phyloP scores from a whole-genome alignment of 495 filamentous ascomycete species.

The Cairneyella variabilis region DNA sequence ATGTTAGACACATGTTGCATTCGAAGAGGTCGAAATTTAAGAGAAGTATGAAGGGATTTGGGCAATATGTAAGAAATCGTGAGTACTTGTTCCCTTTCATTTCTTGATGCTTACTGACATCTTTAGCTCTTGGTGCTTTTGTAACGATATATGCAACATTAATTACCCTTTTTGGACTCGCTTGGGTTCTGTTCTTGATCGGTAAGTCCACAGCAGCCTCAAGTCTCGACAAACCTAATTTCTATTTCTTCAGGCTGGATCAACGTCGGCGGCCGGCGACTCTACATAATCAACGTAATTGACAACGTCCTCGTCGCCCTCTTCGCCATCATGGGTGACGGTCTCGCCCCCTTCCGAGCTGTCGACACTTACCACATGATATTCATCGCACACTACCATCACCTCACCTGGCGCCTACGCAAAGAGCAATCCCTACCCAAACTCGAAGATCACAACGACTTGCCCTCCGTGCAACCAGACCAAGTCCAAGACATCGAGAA shows the following conservation, averaged over 20 bases:
- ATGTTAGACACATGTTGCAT: constrained; percentile 79
- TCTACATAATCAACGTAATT: constrained; percentile 69
- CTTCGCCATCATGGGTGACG: constrained; percentile 74
- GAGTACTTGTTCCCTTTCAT: constrained; percentile 21
- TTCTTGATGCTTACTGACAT: constrained; percentile 17
- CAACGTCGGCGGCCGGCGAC: constrained; percentile 66
- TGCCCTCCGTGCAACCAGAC: constrained; percentile 48
- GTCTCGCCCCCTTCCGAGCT: constrained; percentile 69
- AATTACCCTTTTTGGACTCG: constrained; percentile 75
- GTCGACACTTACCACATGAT: constrained; percentile 70
- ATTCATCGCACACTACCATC: constrained; percentile 48
- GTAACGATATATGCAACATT: constrained; percentile 76
- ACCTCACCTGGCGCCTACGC: constrained; percentile 68
- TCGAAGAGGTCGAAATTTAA: constrained; percentile 73
- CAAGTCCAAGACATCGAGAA: constrained; percentile 43
- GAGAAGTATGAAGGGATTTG: constrained; percentile 69
- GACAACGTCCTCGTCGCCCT: constrained; percentile 74
- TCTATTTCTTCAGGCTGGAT: constrained; percentile 58
- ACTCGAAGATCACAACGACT: constrained; percentile 67
- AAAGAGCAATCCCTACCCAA: constrained; percentile 56
- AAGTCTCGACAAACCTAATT: neutral
- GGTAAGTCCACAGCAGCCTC: constrained; percentile 28
- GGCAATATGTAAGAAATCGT: constrained; percentile 64
- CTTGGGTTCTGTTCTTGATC: constrained; percentile 82
- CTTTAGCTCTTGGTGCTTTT: constrained; percentile 59